phyloP scores from a whole-genome alignment of 2,329 filamentous ascomycete species.

The Botrytis byssoidea region DNA sequence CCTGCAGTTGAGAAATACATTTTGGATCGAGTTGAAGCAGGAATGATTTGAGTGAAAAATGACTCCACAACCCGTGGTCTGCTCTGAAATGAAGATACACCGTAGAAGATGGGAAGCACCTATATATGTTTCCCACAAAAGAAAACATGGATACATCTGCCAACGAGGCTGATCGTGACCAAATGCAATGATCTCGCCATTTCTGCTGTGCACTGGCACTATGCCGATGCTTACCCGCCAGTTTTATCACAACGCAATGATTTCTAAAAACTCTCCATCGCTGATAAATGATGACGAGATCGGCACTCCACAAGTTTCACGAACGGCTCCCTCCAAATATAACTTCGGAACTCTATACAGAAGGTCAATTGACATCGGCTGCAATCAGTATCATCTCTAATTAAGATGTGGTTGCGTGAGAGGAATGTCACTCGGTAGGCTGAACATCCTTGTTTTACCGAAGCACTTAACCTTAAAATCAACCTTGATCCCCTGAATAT shows the following conservation, averaged over 20 bases:
- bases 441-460: background rate
- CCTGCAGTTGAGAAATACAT: background rate
- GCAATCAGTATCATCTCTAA: background rate
- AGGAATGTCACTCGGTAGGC: background rate
- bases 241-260: background rate
- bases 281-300: background rate
- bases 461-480: background rate
- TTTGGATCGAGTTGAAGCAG: background rate
- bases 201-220: background rate
- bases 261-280: background rate
- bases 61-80: background rate
- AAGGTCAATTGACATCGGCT: background rate
- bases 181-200: background rate
- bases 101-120: background rate
- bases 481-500: background rate
- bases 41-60: background rate
- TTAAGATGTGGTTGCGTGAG: background rate
- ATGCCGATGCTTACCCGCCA: background rate
- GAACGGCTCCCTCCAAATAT: background rate
- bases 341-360: background rate
- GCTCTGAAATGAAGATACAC: background rate
- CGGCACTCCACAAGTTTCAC: background rate
- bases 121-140: background rate
- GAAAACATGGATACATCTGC: background rate
- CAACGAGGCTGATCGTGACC: background rate